A percentile compares a stretch with the other conserved stretches of the same genome.
Conservation (phyloP, 805 yeast species). For the Sugiyamaella boreocaroliniensis region DNA sequence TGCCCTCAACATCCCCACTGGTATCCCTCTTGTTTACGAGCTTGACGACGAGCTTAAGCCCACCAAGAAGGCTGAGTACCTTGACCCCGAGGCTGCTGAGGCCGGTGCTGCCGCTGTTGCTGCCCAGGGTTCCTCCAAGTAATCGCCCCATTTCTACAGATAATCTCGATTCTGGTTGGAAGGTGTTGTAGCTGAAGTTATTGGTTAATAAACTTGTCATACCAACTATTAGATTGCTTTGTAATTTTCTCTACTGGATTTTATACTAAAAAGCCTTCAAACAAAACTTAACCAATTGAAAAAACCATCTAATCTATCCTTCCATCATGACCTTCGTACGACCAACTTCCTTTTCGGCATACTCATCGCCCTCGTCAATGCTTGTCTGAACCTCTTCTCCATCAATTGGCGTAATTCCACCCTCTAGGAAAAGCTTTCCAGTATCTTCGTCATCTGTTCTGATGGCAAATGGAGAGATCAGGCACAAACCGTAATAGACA, state of each 20-base stretch:
- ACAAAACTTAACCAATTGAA: too few relatives aligned
- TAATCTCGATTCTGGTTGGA: too few relatives aligned
- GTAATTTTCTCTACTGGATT: too few relatives aligned
- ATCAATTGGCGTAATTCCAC: neutral
- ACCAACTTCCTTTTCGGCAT: neutral
- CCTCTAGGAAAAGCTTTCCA: neutral
- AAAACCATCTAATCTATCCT: neutral
- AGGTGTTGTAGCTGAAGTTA: too few relatives aligned
- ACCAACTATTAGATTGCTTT: too few relatives aligned
- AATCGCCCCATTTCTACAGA: slow-evolving; percentile 31
- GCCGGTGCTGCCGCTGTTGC: slow-evolving; percentile 99
- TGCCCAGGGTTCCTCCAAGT: slow-evolving; percentile 66
- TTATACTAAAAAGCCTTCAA: too few relatives aligned
- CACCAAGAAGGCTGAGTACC: slow-evolving; percentile 87
- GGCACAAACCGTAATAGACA: neutral
- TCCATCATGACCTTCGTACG: neutral
- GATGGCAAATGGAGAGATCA: neutral
- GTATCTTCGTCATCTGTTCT: slow-evolving; percentile 3
- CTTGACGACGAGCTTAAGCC: slow-evolving; percentile 82
- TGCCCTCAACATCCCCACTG: slow-evolving; percentile 94
- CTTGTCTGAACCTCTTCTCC: neutral
- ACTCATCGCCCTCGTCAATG: neutral
- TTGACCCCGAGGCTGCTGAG: slow-evolving; percentile 99
- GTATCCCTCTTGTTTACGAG: slow-evolving; percentile 96
- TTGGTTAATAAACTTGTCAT: too few relatives aligned